Percentiles rank a stretch among this genome's conserved stretches.
Conservation (phyloP, 768 basidiomycete species). For the Pulveroboletus sp. region DNA sequence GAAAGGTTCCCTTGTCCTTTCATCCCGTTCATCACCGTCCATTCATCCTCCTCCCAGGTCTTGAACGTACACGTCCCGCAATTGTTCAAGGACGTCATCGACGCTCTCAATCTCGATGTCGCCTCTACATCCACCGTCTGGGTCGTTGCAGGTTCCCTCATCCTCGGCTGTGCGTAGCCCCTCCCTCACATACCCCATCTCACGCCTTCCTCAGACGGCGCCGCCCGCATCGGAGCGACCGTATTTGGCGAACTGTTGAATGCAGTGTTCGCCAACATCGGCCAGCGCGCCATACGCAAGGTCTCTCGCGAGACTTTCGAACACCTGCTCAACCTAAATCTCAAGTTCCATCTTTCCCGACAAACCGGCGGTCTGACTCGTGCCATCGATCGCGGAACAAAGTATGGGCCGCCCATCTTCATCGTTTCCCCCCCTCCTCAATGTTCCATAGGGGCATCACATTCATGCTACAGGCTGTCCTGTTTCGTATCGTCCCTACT, state of each 20-base stretch:
- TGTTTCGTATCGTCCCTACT: slow-evolving; percentile 94
- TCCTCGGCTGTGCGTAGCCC: slow-evolving; percentile 77
- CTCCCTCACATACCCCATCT: neutral
- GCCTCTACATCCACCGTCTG: slow-evolving; percentile 75
- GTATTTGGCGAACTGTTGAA: slow-evolving; percentile 90
- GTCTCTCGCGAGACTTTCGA: slow-evolving; percentile 96
- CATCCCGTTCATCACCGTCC: neutral
- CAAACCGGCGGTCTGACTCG: slow-evolving; percentile 96
- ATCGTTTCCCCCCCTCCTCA: neutral
- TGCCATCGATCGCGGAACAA: slow-evolving; percentile 96
- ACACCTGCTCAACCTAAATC: slow-evolving; percentile 84
- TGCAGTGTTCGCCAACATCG: slow-evolving; percentile 93
- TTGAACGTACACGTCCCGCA: slow-evolving; percentile 98
- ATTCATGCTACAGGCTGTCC: slow-evolving; percentile 86
- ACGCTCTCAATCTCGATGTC: slow-evolving; percentile 81
- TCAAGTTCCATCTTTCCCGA: slow-evolving; percentile 86
- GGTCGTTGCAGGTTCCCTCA: slow-evolving; percentile 84
- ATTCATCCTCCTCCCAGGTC: slow-evolving; percentile 44
- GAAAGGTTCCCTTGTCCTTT: slow-evolving; percentile 58
- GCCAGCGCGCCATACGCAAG: slow-evolving; percentile 89
- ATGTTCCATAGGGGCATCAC: slow-evolving; percentile 74
- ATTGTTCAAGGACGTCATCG: slow-evolving; percentile 89
- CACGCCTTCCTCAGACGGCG: slow-evolving; percentile 59
- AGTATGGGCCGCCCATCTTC: slow-evolving; percentile 45
- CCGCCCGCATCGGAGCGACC: slow-evolving; percentile 84